These are phyloP conservation scores for Aureoboletus auriporus DNA, from an alignment of 768 basidiomycete species.

Conservation along the genomic window DNA sequence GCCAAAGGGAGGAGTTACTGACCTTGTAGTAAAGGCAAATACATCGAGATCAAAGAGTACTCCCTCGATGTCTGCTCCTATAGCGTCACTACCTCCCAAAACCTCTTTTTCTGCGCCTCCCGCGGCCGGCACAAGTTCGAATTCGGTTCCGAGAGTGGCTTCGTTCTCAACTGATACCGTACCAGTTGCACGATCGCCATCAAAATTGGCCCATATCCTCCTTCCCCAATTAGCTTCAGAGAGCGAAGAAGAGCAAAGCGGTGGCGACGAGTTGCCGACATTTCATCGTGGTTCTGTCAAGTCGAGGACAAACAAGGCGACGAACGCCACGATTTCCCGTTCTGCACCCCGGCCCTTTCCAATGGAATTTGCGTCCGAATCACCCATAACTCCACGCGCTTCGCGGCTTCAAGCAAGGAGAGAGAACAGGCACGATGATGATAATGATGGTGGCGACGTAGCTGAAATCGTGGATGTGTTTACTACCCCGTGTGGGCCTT, in stretches of 20 bases:
- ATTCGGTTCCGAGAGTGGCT: not conserved
- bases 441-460: not conserved
- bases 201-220: slow-evolving; percentile 13
- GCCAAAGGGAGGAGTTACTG: not conserved
- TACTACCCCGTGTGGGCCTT: slow-evolving; percentile 16
- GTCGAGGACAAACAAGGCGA: not conserved
- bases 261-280: slow-evolving; percentile 15
- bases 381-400: not conserved
- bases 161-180: not conserved
- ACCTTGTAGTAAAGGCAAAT: slow-evolving; percentile 5
- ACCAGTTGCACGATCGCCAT: slow-evolving; percentile 1
- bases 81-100: not conserved
- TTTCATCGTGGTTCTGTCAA: slow-evolving; percentile 16
- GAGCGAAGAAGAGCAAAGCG: slow-evolving; percentile 9
- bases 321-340: not conserved
- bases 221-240: slow-evolving; percentile 7
- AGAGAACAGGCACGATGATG: not conserved
- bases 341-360: slow-evolving; percentile 24
- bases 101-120: slow-evolving; percentile 1
- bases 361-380: slow-evolving; percentile 13
- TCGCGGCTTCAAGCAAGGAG: not conserved
- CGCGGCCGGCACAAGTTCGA: not conserved
- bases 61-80: not conserved
- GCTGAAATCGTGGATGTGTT: slow-evolving; percentile 21
- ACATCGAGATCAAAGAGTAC: not conserved